Evolutionary conservation across 805 yeast species (phyloP).

Genomic region (Lipomyces anomalus): DNA sequence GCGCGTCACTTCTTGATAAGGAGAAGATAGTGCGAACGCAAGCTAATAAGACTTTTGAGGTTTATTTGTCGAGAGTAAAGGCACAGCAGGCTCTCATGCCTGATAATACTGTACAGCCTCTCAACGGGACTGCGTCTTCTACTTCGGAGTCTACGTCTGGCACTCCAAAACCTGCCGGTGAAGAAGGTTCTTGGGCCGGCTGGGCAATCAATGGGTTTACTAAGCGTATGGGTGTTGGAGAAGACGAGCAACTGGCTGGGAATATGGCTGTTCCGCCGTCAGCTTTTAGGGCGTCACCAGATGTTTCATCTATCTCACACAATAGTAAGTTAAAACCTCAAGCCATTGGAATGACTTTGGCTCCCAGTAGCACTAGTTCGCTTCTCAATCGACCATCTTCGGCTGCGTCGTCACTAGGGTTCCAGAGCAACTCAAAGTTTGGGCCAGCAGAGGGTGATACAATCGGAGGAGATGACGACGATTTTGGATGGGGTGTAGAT

Average conservation of each 20-base stretch:
- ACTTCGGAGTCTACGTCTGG: slow-evolving; percentile 8
- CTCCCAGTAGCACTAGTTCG: neutral
- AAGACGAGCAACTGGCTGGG: slow-evolving; percentile 1
- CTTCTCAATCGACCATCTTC: neutral
- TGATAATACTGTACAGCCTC: slow-evolving; percentile 12
- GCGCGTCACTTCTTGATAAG: slow-evolving; percentile 75
- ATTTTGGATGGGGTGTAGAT: slow-evolving; percentile 32
- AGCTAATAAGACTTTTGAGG: slow-evolving; percentile 62
- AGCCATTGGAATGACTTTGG: neutral
- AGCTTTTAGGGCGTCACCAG: slow-evolving; percentile 1
- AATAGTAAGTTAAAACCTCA: neutral
- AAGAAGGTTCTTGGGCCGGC: slow-evolving; percentile 17
- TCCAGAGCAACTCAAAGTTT: slow-evolving; percentile 8
- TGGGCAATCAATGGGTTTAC: slow-evolving; percentile 22
- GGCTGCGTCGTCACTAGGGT: slow-evolving; percentile 10
- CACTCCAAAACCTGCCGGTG: slow-evolving; percentile 10
- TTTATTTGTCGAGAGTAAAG: slow-evolving; percentile 52
- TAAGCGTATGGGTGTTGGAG: slow-evolving; percentile 16
- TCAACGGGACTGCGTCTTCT: no score
- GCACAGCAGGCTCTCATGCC: slow-evolving; percentile 36
- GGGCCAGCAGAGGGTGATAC: slow-evolving; percentile 13
- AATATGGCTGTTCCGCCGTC: slow-evolving; percentile 8
- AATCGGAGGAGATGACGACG: slow-evolving; percentile 29
- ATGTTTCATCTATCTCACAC: neutral
- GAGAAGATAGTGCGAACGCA: slow-evolving; percentile 63